These are phyloP conservation scores for Coprinellus aureogranulatus DNA, from an alignment of 768 basidiomycete species.

Conservation along the genomic window DNA sequence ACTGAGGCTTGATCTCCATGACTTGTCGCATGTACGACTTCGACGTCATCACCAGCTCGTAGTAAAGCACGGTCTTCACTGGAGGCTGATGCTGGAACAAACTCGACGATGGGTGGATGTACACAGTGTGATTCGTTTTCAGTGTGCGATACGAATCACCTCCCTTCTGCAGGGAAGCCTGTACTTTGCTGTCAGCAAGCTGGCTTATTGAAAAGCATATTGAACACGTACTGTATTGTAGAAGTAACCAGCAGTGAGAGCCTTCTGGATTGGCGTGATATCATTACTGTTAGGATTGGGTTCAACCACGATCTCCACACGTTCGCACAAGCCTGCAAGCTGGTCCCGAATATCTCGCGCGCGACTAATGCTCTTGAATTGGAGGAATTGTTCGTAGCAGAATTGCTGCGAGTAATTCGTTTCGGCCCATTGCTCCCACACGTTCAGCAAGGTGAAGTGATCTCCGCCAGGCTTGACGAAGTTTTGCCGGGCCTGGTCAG, in stretches of 20 bases:
- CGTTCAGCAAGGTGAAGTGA: slow-evolving; percentile 95
- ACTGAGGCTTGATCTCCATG: slow-evolving; percentile 96
- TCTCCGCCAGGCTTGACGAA: slow-evolving; percentile 95
- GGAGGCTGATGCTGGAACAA: slow-evolving; percentile 96
- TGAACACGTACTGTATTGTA: slow-evolving; percentile 75
- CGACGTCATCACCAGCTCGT: slow-evolving; percentile 95
- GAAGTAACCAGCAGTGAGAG: slow-evolving; percentile 92
- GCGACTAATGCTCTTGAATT: slow-evolving; percentile 90
- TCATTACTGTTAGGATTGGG: slow-evolving; percentile 91
- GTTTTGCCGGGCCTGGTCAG: slow-evolving; percentile 96
- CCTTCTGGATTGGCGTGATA: slow-evolving; percentile 91
- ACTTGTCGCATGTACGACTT: slow-evolving; percentile 97
- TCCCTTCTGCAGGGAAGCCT: slow-evolving; percentile 92
- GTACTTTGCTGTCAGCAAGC: slow-evolving; percentile 2
- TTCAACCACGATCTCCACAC: slow-evolving; percentile 89
- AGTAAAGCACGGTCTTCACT: slow-evolving; percentile 85
- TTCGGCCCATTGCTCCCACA: slow-evolving; percentile 99
- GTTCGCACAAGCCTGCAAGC: slow-evolving; percentile 91
- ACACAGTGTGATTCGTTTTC: slow-evolving; percentile 94
- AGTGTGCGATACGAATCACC: slow-evolving; percentile 97
- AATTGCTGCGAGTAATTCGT: slow-evolving; percentile 96
- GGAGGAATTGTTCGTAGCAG: slow-evolving; percentile 93
- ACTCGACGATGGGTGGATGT: slow-evolving; percentile 94
- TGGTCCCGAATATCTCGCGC: slow-evolving; percentile 97
- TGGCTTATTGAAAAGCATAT: neutral